These are phyloP conservation scores for Cladophialophora immunda DNA, from an alignment of 2,329 filamentous ascomycete genomes.

Conservation along the genomic window DNA sequence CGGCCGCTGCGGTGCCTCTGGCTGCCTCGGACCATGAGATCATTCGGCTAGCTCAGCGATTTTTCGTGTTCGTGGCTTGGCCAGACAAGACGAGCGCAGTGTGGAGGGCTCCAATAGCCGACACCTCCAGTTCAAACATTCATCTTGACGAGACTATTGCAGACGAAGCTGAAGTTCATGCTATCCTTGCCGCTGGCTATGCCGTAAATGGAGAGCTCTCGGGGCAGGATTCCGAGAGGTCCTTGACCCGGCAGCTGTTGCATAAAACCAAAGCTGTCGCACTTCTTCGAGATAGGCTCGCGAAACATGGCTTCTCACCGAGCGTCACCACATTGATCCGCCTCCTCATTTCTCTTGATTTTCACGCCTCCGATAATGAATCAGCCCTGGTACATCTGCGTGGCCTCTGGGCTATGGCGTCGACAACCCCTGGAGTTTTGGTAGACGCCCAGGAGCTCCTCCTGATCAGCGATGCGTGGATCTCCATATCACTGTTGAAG, in stretches of 20 bases:
- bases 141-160: conserved; percentile 16
- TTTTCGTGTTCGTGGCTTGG: conserved; percentile 26
- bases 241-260: conserved; percentile 4
- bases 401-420: conserved; percentile 26
- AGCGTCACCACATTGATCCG: conserved; percentile 25
- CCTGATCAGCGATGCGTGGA: conserved; percentile 29
- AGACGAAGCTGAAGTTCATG: conserved; percentile 29
- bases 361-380: conserved; percentile 18
- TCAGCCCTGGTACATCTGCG: conserved; percentile 27
- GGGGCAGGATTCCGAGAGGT: conserved; percentile 2
- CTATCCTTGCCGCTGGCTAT: conserved; percentile 28
- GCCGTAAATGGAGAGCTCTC: conserved; percentile 14
- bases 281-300: conserved; percentile 23
- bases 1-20: conserved; percentile 19
- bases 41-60: conserved; percentile 26
- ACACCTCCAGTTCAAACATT: conserved; percentile 25
- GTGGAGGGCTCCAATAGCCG: conserved; percentile 29
- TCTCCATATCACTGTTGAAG: conserved; percentile 25
- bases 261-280: conserved; percentile 28
- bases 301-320: conserved; percentile 16
- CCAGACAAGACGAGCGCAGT: conserved; percentile 26
- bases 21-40: conserved; percentile 25
- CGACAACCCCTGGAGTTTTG: conserved; percentile 17
- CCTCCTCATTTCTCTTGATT: conserved; percentile 31
- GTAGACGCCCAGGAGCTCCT: conserved; percentile 24